Percentiles rank a stretch among this genome's conserved stretches.
Evolutionary conservation across 192 early-diverging fungal genomes (phyloP).

Genomic region (Pecoramyces ruminantium): DNA sequence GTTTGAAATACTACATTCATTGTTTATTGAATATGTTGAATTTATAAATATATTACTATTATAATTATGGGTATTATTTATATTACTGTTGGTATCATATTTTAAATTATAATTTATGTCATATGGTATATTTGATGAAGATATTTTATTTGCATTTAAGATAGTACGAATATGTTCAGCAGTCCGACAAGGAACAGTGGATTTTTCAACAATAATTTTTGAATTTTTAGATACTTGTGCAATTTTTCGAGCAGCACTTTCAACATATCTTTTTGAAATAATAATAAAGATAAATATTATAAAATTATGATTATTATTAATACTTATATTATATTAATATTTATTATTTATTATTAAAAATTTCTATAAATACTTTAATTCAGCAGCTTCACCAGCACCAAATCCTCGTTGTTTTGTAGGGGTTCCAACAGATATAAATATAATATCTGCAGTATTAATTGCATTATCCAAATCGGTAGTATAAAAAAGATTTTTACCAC

Average conservation of each 20-base stretch:
- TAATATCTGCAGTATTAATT: slow-evolving; percentile 68
- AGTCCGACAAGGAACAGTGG: slow-evolving; percentile 85
- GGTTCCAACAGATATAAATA: slow-evolving; percentile 88
- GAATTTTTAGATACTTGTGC: slow-evolving; percentile 56
- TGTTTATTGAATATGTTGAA: too few relatives aligned
- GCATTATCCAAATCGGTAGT: slow-evolving; percentile 61
- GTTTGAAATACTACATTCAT: too few relatives aligned
- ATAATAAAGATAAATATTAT: background rate
- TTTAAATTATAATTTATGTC: too few relatives aligned
- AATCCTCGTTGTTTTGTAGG: slow-evolving; percentile 64
- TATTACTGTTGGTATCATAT: too few relatives aligned
- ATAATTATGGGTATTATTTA: too few relatives aligned
- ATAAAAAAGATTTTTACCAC: slow-evolving; percentile 75
- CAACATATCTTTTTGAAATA: slow-evolving; percentile 16
- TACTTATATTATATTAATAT: too few relatives aligned
- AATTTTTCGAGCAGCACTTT: slow-evolving; percentile 64
- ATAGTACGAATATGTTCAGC: slow-evolving; percentile 69
- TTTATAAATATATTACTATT: too few relatives aligned
- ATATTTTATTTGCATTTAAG: slow-evolving; percentile 46
- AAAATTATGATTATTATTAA: too few relatives aligned
- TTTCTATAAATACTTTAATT: slow-evolving; percentile 39
- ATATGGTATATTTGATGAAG: slow-evolving; percentile 22
- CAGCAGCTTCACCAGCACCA: slow-evolving; percentile 65
- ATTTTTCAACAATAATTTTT: slow-evolving; percentile 90
- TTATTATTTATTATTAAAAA: too few relatives aligned